Base-by-base conservation (phyloP, 106 monocot genomes). In the Narthecium ossifragum region DNA sequence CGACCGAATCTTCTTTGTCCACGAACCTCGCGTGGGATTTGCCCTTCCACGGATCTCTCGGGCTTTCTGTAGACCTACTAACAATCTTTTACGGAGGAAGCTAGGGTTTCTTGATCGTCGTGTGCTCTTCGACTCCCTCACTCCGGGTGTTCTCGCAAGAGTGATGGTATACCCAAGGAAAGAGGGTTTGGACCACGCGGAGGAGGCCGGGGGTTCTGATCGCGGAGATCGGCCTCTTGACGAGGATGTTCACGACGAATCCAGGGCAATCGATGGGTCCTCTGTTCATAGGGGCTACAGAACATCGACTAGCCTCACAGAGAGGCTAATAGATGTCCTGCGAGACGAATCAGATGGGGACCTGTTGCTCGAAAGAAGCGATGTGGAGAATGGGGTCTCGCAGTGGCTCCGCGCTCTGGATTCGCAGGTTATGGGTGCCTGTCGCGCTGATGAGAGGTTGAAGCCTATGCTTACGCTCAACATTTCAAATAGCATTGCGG, bases 371-470 rank as follows among this genome's bases (percentile, higher is more conserved):
- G 74, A 65, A 15, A 12, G 56, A 18, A 43, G 54, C 12, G 75
- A 75, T 27, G 26, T 69, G 26, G 82, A 75, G 62, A 73, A 58
- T 20, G 68, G 66, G 20, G 32, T 76, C 68, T 18, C 76, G 53
- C 74, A 41, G 53, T 82, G 78, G 78, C 70, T 85, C 25, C 78
- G 52, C 8, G 85, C 92, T 8, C 71, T 88, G 39, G 89, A 86
- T 80, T 77, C 80, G 36, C 94, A 94, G 55, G 55, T 83, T 38
- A 26, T 90, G 6, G 94, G 94, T 4, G 89, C 90, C 2, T 94
- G 94, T 46, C 79, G 94, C 5, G 80, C 75, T 13, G 89, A 86
- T 33, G 94, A 94, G 67, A 77, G 94, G 70, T 39, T 85, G 40
- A 82, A 72, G 37, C 94, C 88, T 25, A 51, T 88, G 25, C 73